phyloP scores from a whole-genome alignment of 352 stramenopile species.

The Pythium apleroticum region DNA sequence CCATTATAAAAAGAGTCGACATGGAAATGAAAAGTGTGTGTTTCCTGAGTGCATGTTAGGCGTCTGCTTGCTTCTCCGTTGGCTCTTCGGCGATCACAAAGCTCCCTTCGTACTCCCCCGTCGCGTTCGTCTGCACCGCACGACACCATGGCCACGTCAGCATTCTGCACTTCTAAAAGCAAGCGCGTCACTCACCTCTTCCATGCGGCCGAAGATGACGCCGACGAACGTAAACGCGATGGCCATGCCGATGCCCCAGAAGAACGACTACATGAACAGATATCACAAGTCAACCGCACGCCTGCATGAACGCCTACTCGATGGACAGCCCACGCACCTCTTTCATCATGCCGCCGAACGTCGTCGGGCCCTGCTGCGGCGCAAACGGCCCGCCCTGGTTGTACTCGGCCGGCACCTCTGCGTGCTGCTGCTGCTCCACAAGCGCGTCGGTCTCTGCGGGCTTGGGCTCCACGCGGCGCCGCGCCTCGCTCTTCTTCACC shows the following conservation, averaged over 20 bases:
- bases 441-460: slow-evolving; percentile 38
- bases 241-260: slow-evolving; percentile 79
- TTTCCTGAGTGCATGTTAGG: not conserved
- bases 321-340: slow-evolving; percentile 32
- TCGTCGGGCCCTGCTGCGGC: slow-evolving; percentile 35
- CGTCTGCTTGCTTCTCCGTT: not conserved
- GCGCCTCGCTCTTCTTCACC: slow-evolving; percentile 69
- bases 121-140: not conserved
- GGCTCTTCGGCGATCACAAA: not conserved
- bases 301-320: too few relatives aligned
- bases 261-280: slow-evolving; percentile 50
- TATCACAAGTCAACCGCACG: not conserved
- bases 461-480: slow-evolving; percentile 50
- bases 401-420: slow-evolving; percentile 34
- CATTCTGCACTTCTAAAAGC: not conserved
- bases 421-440: slow-evolving; percentile 24
- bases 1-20: not conserved
- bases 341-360: slow-evolving; percentile 67
- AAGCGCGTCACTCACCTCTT: slow-evolving; percentile 39
- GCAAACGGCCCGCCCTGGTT: slow-evolving; percentile 24
- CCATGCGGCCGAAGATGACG: slow-evolving; percentile 65
- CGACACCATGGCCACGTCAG: not conserved
- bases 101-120: not conserved
- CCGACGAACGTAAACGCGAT: slow-evolving; percentile 71
- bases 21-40: not conserved